phyloP scores from a whole-genome alignment of 257 asterid species.

The Capsicum baccatum region DNA sequence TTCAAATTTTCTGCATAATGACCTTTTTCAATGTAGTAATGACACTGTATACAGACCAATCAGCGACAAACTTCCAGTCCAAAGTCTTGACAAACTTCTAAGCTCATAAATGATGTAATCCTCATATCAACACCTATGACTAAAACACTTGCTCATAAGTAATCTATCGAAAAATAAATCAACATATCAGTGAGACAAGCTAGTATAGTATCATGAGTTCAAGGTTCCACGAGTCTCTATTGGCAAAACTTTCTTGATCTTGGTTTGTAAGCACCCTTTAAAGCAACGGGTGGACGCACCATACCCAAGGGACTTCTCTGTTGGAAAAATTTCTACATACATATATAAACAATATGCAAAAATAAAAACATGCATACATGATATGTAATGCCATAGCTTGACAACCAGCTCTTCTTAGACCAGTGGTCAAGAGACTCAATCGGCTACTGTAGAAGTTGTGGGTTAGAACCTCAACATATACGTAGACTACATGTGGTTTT shows the following conservation, averaged over 20 bases:
- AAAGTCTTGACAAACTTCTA: constrained; percentile 8
- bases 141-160: not conserved
- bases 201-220: not conserved
- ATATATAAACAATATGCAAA: not conserved
- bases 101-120: not conserved
- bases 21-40: not conserved
- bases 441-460: too few species aligned
- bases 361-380: too few species aligned
- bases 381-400: too few species aligned
- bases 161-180: not conserved
- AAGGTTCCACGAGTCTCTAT: not conserved
- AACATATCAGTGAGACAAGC: not conserved
- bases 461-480: too few species aligned
- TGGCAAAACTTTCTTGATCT: not conserved
- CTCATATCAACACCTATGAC: not conserved
- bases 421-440: too few species aligned
- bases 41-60: not conserved
- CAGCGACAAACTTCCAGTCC: not conserved
- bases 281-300: not conserved
- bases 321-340: not conserved
- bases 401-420: too few species aligned
- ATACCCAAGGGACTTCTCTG: not conserved
- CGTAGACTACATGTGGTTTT: too few species aligned
- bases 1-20: not conserved
- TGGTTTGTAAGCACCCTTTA: not conserved